Conservation (phyloP, 257 asterid genomes). For the Solanum corneliomulleri region DNA sequence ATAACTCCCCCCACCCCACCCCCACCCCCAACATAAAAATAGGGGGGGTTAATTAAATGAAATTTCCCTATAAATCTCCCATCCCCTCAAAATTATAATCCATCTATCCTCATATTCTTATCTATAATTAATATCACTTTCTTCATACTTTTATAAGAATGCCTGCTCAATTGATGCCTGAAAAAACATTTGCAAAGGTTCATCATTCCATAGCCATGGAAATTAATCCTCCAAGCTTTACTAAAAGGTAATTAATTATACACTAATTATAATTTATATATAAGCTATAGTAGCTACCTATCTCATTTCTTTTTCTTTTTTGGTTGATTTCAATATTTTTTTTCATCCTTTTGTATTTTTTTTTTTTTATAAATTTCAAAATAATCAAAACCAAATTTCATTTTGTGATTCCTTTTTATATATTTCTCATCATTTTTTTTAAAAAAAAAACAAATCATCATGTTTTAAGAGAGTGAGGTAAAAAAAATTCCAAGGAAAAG, state of each 20-base stretch:
- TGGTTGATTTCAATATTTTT: not conserved
- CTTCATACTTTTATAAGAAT: not conserved
- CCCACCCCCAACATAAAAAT: not conserved
- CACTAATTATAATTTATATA: not conserved
- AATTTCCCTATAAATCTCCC: not conserved
- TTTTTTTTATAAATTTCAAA: not conserved
- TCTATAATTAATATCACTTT: not conserved
- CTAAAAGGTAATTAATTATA: constrained; percentile 24
- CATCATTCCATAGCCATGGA: constrained; percentile 29
- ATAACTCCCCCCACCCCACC: not conserved
- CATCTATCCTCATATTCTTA: not conserved
- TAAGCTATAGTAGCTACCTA: no score
- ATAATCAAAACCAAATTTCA: not conserved
- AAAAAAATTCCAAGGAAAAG: no score
- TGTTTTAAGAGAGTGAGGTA: not conserved
- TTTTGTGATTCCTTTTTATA: not conserved
- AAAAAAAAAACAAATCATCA: no score
- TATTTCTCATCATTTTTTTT: not conserved
- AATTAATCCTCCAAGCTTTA: constrained; percentile 1
- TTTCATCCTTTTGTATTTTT: not conserved
- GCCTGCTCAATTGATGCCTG: constrained; percentile 42
- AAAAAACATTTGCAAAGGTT: constrained; percentile 10
- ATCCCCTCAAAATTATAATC: not conserved
- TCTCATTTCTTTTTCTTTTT: not conserved
- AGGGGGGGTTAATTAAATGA: not conserved